phyloP scores from a whole-genome alignment of 768 basidiomycete genomes.

The Strobilomyces echinocephalus region DNA sequence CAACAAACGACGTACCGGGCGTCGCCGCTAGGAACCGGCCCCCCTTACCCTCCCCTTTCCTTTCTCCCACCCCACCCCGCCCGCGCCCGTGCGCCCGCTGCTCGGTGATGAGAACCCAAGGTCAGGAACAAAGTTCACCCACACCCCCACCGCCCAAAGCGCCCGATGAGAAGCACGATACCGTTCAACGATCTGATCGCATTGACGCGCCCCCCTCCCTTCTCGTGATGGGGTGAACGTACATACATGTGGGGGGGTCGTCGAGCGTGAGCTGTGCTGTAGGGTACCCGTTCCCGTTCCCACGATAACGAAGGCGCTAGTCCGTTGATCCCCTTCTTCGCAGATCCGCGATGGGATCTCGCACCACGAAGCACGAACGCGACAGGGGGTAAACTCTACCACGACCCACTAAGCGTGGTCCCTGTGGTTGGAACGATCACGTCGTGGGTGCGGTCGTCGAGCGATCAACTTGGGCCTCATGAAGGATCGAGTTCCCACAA shows the following conservation, averaged over 20 bases:
- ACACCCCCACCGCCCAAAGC: neutral
- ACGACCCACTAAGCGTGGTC: neutral
- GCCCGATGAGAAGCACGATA: constrained; percentile 1
- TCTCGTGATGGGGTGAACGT: neutral
- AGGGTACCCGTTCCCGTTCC: neutral
- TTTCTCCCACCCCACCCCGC: too few relatives aligned
- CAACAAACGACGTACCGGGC: constrained; percentile 5
- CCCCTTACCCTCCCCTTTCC: too few relatives aligned
- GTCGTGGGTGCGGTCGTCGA: constrained; percentile 2
- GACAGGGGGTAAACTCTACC: constrained; percentile 9
- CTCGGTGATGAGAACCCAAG: neutral
- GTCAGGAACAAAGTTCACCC: constrained; percentile 18
- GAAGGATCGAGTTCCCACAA: constrained; percentile 18
- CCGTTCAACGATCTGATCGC: too few relatives aligned
- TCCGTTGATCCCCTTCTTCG: neutral
- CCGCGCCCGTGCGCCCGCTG: too few relatives aligned
- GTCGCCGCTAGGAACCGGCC: neutral
- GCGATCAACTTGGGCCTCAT: neutral
- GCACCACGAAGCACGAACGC: neutral
- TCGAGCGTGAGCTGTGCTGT: neutral
- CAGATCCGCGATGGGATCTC: constrained; percentile 15
- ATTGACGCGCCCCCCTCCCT: too few relatives aligned
- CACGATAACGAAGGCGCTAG: neutral
- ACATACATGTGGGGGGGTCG: constrained; percentile 7
- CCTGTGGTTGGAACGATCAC: neutral